These are phyloP conservation scores for Exophiala sp. DNA, from an alignment of 2,329 filamentous ascomycete species.

Conservation along the genomic window DNA sequence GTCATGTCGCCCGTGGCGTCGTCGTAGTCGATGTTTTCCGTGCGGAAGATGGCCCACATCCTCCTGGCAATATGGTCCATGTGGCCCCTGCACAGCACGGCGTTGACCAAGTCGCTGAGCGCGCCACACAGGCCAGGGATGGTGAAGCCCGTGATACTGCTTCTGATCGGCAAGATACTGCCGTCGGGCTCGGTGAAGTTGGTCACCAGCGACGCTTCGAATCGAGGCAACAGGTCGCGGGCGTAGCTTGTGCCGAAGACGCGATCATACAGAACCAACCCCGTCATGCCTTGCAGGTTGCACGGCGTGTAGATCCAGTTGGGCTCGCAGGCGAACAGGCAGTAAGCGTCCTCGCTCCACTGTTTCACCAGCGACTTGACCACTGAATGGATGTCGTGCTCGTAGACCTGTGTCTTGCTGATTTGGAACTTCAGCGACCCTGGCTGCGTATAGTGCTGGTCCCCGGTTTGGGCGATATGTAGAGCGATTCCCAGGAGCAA, in stretches of 20 bases:
- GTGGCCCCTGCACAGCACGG: conserved; percentile 21
- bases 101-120: conserved; percentile 18
- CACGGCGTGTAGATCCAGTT: conserved; percentile 16
- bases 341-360: conserved; percentile 6
- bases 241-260: conserved; percentile 2
- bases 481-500: conserved; percentile 10
- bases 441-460: conserved; percentile 10
- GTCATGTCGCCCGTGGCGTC: conserved; percentile 10
- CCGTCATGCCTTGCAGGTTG: conserved; percentile 12
- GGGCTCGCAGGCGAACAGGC: conserved; percentile 15
- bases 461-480: conserved; percentile 11
- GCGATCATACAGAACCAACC: conserved; percentile 2
- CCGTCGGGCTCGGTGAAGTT: conserved; percentile 16
- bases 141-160: conserved; percentile 14
- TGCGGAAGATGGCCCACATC: conserved; percentile 24
- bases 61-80: conserved; percentile 22
- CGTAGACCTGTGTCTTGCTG: conserved; percentile 1
- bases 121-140: conserved; percentile 16
- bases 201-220: conserved; percentile 9
- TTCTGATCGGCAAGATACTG: conserved; percentile 16
- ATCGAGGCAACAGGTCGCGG: conserved; percentile 1
- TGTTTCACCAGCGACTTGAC: conserved; percentile 13
- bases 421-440: conserved; percentile 9
- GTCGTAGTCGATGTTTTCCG: conserved; percentile 15
- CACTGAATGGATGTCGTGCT: conserved; percentile 5